Evolutionary conservation across 1,139 yeast genomes (phyloP).

Genomic region (Hyphopichia fennica): DNA sequence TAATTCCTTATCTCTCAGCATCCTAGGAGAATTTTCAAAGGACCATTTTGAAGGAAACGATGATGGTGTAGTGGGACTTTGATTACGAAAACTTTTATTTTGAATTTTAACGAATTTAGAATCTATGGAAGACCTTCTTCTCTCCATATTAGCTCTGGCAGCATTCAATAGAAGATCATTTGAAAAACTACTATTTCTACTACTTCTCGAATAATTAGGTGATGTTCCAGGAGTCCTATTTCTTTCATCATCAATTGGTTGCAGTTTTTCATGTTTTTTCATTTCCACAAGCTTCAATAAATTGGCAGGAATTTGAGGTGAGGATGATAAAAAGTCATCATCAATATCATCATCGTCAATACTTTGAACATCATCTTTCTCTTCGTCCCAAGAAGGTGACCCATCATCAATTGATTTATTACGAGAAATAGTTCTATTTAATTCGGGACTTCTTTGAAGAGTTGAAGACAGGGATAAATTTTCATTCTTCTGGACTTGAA

Average conservation of each 20-base stretch:
- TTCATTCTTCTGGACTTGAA: not conserved
- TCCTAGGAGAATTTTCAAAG: conserved; percentile 20
- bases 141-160: conserved; percentile 22
- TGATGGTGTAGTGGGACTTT: conserved; percentile 16
- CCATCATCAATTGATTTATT: conserved; percentile 18
- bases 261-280: conserved; percentile 36
- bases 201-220: conserved; percentile 21
- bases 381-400: conserved; percentile 15
- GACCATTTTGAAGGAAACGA: conserved; percentile 17
- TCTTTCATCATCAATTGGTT: conserved; percentile 19
- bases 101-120: conserved; percentile 21
- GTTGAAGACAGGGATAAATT: conserved; percentile 5
- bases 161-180: conserved; percentile 21
- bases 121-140: conserved; percentile 39
- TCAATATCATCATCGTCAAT: conserved; percentile 48
- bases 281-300: conserved; percentile 56
- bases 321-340: conserved; percentile 55
- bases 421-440: conserved; percentile 12
- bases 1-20: conserved; percentile 5
- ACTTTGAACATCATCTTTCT: conserved; percentile 17
- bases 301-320: conserved; percentile 68
- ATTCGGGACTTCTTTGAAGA: conserved; percentile 12
- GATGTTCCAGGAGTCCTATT: conserved; percentile 35
- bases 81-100: conserved; percentile 25
- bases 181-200: conserved; percentile 27